Conservation (phyloP, 2,329 filamentous ascomycete genomes). For the Reticulascus tulasneorum region DNA sequence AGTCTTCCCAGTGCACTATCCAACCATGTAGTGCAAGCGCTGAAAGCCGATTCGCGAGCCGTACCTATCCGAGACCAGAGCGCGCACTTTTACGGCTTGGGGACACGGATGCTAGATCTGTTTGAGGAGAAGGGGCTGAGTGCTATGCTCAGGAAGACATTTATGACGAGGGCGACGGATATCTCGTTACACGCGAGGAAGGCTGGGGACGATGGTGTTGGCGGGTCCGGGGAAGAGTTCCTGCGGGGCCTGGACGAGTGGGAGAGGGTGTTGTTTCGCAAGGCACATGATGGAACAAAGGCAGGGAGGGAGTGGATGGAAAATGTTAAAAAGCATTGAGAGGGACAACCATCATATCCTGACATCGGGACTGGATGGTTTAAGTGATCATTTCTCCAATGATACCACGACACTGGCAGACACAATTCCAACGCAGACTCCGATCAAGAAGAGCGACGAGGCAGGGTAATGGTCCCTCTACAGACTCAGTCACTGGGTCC, state of each 20-base stretch:
- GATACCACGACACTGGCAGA: too few species aligned
- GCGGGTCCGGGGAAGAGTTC: slow-evolving; percentile 73
- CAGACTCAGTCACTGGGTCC: too few species aligned
- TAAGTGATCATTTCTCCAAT: too few species aligned
- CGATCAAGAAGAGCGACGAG: too few species aligned
- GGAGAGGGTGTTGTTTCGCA: slow-evolving; percentile 73
- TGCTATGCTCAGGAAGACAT: slow-evolving; percentile 71
- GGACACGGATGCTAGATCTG: slow-evolving; percentile 79
- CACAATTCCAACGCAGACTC: too few species aligned
- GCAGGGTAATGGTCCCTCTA: too few species aligned
- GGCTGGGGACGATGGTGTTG: slow-evolving; percentile 60
- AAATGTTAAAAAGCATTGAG: slow-evolving; percentile 38
- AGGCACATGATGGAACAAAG: slow-evolving; percentile 70
- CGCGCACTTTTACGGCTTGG: slow-evolving; percentile 83
- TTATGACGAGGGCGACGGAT: slow-evolving; percentile 74
- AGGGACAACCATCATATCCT: too few species aligned
- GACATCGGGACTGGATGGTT: too few species aligned
- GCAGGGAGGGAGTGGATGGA: slow-evolving; percentile 68
- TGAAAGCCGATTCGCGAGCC: slow-evolving; percentile 84
- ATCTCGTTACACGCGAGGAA: slow-evolving; percentile 89
- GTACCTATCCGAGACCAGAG: slow-evolving; percentile 81
- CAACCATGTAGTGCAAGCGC: slow-evolving; percentile 76
- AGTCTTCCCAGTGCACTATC: slow-evolving; percentile 77
- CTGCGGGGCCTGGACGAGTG: slow-evolving; percentile 84
- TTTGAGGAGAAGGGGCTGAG: slow-evolving; percentile 81